A percentile compares a stretch with the other conserved stretches of the same genome.
Evolutionary conservation across 2,329 filamentous ascomycete genomes (phyloP).

Genomic region (Aspergillus pseudonomiae): DNA sequence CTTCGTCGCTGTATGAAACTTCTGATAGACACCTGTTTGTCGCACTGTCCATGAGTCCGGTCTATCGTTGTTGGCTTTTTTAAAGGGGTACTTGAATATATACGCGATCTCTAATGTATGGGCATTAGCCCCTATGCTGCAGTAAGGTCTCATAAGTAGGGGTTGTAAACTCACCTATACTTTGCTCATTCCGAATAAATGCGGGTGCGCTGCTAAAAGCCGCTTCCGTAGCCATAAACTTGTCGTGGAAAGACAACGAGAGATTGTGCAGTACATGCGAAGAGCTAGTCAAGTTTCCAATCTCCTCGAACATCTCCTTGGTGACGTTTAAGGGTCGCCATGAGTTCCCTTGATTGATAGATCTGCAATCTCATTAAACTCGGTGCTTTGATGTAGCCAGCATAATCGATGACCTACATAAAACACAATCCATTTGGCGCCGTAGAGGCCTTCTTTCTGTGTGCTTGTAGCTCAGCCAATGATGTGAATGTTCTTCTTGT

Average conservation of each 20-base stretch:
- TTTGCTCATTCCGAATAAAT: conserved; percentile 8
- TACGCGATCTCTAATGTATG: conserved; percentile 28
- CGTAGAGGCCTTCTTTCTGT: neutral
- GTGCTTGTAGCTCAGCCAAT: conserved; percentile 5
- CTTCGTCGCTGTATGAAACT: conserved; percentile 23
- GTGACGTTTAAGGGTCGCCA: conserved; percentile 31
- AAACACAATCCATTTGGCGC: conserved; percentile 9
- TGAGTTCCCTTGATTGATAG: conserved; percentile 30
- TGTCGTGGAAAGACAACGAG: conserved; percentile 30
- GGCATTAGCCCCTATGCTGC: neutral
- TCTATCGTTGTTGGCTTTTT: conserved; percentile 22
- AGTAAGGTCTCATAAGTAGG: neutral
- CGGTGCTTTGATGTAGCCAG: neutral
- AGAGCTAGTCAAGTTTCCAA: conserved; percentile 23
- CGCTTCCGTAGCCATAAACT: conserved; percentile 25
- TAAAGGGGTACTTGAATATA: conserved; percentile 33
- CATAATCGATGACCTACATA: conserved; percentile 13
- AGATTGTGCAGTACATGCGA: conserved; percentile 25
- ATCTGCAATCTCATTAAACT: conserved; percentile 19
- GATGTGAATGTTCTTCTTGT: conserved; percentile 12
- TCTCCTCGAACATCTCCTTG: conserved; percentile 23
- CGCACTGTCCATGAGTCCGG: conserved; percentile 32
- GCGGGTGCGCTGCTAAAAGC: conserved; percentile 27
- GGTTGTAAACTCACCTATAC: conserved; percentile 21
- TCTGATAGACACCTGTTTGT: conserved; percentile 38